Base-by-base conservation (phyloP, 495 filamentous ascomycete genomes). In the Aspergillus saccharolyticus region DNA sequence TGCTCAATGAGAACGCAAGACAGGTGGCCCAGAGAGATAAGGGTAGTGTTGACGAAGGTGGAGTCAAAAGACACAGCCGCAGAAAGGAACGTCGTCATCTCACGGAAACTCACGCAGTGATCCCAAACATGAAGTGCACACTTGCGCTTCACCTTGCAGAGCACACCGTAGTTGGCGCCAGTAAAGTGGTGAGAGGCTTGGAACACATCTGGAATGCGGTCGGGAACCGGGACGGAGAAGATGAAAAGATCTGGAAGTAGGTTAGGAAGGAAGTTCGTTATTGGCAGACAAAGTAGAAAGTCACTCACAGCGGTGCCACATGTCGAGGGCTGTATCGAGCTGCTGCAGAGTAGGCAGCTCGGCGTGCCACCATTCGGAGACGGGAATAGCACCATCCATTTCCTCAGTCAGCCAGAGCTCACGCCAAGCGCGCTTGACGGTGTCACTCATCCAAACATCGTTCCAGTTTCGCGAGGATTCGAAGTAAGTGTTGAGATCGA, bases 41-140 rank as follows among this genome's bases (percentile, higher is more conserved):
- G 42, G 1, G 55, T 57, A 7, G 55, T 54, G 39, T 61, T 83
- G 18, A 87, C 78, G 80, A 44, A 84, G 62, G 24, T 75, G 77
- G 55, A 48, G 81, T 83, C 18, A 75, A 82, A 19, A 80, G 70
- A 58, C 74, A 83, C 20, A 78, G 71, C 59, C 3, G 59, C 52
- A 20, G 59, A 61, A 18, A 61, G 45, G 59, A 61, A 61, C 22
- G 53, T 53, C 55, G 80, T 84, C 45, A 77, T 81, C 62, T 87
- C 84, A 54, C 84, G 70, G 80, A 80, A 87, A 44, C 75, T 77
- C 55, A 87, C 85, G 53, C 80, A 81, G 57, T 87, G 84, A 61
- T 87, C 84, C 84, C 84, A 87, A 52, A 87, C 81, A 51, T 84
- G 81, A 19, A 85, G 74, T 0, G 79, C 83, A 51, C 78, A 81